Conservation (phyloP, 257 asterid genomes). For the Solanum chiquidenum region DNA sequence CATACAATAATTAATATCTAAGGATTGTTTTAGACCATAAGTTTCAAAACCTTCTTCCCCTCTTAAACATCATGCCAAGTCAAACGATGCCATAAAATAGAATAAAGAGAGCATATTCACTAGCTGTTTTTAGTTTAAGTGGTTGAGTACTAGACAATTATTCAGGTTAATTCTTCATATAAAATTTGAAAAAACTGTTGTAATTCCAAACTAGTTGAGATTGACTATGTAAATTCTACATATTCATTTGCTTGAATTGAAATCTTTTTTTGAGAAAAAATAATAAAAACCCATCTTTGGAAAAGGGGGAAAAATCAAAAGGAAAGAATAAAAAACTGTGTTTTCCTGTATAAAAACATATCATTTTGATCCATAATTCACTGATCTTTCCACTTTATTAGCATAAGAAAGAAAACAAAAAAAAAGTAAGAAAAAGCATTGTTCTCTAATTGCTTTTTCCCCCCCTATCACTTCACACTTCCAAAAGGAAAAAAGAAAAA, state of each 20-base stretch:
- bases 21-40: background rate
- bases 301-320: background rate
- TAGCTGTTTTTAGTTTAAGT: too few relatives aligned
- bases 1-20: background rate
- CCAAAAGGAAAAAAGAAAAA: constrained; percentile 1
- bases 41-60: too few relatives aligned
- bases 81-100: background rate
- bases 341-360: background rate
- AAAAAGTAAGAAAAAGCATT: constrained; percentile 18
- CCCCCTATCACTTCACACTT: constrained; percentile 7
- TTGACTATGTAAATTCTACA: background rate
- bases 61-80: background rate
- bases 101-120: background rate
- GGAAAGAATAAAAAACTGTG: background rate
- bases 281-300: background rate
- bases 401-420: constrained; percentile 4
- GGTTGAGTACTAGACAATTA: background rate
- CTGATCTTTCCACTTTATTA: constrained; percentile 11
- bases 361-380: background rate
- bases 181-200: background rate
- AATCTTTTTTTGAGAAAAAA: background rate
- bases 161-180: background rate
- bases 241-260: background rate
- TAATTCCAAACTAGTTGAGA: background rate
- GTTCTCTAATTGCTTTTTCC: constrained; percentile 21